These are phyloP conservation scores for Penicillium sp. DNA, from an alignment of 2,329 filamentous ascomycete genomes.

Conservation along the genomic window DNA sequence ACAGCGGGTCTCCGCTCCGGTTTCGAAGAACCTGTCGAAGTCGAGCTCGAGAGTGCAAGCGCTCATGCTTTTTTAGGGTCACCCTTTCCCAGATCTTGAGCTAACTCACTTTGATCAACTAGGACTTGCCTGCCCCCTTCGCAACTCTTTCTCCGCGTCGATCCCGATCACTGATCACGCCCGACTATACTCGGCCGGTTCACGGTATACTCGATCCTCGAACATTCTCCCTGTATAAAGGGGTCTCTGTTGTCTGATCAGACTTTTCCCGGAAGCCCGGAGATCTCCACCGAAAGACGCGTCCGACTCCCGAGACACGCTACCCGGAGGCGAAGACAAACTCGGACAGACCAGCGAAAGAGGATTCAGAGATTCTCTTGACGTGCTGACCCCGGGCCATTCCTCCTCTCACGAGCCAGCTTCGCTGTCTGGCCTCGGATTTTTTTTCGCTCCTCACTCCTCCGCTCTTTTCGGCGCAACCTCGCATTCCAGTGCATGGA, in stretches of 20 bases:
- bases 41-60: constrained; percentile 1
- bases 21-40: background rate
- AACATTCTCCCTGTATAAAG: background rate
- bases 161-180: constrained; percentile 11
- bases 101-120: constrained; percentile 13
- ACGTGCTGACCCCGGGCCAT: background rate
- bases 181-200: constrained; percentile 14
- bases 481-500: constrained; percentile 21
- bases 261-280: background rate
- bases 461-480: constrained; percentile 7
- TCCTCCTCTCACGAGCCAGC: background rate
- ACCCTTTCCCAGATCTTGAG: background rate
- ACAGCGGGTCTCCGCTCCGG: background rate
- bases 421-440: background rate
- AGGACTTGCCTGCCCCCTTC: constrained; percentile 8
- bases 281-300: constrained; percentile 1
- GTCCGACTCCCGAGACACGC: background rate
- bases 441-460: background rate
- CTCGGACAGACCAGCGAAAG: background rate
- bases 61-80: background rate
- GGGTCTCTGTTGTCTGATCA: background rate
- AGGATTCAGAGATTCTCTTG: background rate
- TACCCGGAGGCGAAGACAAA: background rate
- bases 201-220: background rate
- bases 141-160: constrained; percentile 1